Conservation (phyloP, 345 rosid species). For the Sapria himalayana region DNA sequence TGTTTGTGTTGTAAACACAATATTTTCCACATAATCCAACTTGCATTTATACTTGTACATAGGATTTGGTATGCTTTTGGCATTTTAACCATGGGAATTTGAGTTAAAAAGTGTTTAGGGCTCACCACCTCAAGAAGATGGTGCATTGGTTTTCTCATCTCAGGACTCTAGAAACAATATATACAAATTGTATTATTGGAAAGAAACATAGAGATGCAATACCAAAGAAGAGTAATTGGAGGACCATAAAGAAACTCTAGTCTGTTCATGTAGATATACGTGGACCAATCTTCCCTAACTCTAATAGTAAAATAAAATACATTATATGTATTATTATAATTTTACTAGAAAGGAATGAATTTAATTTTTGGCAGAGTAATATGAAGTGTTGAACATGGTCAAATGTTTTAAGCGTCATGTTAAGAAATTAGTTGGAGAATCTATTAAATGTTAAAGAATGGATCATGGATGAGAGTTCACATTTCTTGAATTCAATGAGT, state of each 20-base stretch:
- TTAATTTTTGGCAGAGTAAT: too few species aligned
- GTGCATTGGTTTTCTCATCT: not conserved
- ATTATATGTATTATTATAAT: too few species aligned
- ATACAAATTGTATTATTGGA: not conserved
- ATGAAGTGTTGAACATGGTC: too few species aligned
- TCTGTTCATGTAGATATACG: not conserved
- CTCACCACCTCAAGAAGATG: not conserved
- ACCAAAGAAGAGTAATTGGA: not conserved
- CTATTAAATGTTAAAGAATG: too few species aligned
- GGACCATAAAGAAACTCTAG: not conserved
- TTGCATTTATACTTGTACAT: not conserved
- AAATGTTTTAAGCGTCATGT: too few species aligned
- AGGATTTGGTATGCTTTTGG: not conserved
- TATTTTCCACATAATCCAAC: not conserved
- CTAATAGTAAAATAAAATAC: not conserved
- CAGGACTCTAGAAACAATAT: fast-evolving
- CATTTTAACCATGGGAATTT: not conserved
- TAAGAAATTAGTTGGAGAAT: too few species aligned
- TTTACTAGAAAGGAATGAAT: too few species aligned
- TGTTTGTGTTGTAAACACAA: not conserved
- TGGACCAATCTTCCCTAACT: constrained; percentile 1
- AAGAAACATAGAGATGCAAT: not conserved
- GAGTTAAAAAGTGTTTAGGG: not conserved
- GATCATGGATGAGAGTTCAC: too few species aligned
- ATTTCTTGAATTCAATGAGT: too few species aligned